Conservation (phyloP, 2,329 filamentous ascomycete species). For the Penicillium sp. region DNA sequence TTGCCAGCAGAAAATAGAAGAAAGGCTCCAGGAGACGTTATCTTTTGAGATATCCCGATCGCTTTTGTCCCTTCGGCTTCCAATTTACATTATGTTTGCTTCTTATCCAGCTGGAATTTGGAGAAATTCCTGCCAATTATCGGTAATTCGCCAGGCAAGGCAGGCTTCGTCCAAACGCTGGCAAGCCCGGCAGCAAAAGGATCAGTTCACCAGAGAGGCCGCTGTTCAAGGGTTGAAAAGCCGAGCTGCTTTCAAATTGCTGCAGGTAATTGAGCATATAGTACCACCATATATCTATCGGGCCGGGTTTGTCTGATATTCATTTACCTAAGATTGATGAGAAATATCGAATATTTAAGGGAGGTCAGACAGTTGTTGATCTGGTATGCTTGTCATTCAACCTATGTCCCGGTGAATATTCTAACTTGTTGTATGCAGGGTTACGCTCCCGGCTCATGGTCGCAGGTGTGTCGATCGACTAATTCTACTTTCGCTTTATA, state of each 20-base stretch:
- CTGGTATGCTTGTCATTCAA: slow-evolving; percentile 53
- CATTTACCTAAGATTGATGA: slow-evolving; percentile 65
- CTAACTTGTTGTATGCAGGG: slow-evolving; percentile 31
- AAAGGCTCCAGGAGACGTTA: background rate
- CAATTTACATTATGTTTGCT: slow-evolving; percentile 15
- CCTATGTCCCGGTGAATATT: background rate
- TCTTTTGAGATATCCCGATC: background rate
- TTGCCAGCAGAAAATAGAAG: slow-evolving; percentile 19
- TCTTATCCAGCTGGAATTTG: background rate
- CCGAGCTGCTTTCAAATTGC: slow-evolving; percentile 85
- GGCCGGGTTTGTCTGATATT: slow-evolving; percentile 2
- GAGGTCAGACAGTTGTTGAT: slow-evolving; percentile 83
- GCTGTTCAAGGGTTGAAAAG: slow-evolving; percentile 78
- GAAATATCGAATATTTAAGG: slow-evolving; percentile 73
- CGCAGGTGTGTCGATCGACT: slow-evolving; percentile 46
- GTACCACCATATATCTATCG: background rate
- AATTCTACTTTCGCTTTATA: background rate
- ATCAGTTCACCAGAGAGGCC: slow-evolving; percentile 70
- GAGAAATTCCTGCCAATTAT: background rate
- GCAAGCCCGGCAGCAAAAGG: slow-evolving; percentile 72
- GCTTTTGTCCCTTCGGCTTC: background rate
- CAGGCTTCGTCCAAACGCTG: slow-evolving; percentile 67
- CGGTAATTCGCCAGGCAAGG: slow-evolving; percentile 16
- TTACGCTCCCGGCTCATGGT: slow-evolving; percentile 58
- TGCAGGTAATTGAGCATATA: slow-evolving; percentile 58